Base-by-base conservation (phyloP, 2,329 filamentous ascomycete species). In the Colletotrichum acutatum region DNA sequence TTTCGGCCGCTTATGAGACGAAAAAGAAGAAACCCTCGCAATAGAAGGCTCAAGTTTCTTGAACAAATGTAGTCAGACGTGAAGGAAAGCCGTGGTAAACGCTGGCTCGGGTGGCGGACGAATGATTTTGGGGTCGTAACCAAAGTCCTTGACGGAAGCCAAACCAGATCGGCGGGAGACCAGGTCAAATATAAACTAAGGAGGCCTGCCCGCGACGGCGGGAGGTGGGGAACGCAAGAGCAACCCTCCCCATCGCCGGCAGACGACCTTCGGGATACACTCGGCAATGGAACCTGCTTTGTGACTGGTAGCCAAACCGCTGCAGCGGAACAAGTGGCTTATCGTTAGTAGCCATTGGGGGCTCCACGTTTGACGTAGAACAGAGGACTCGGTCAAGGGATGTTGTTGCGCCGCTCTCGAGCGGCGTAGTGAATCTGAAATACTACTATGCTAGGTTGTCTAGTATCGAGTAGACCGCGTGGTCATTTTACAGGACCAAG, bases 251-350 rank as follows among this genome's bases (percentile, higher is more conserved):
- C 4, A 26, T n/a, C 16, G 22, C 42, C 61, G 30, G 46, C 22
- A 64, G 14, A 64, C 14, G 22, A 37, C 8, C n/a, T 37, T 64
- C 49, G 49, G 61, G 61, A 54, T 64, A 64, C 61, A 54, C 61
- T 64, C 30, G 49, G 61, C n/a, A 54, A 64, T 34, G 30, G 30
- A 26, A 42, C 24, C 4, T 22, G 22, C 22, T 42, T 7, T 42
- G 57, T 60, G 32, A 16, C 32, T 24, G 14, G 22, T 60, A 60
- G 57, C 22, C 57, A 42, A 53, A 34, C 46, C 46, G 16, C 61
- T 53, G 30, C 61, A 28, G 19, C 34, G 22, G 49, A 54, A 54
- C 61, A 16, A 32, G 30, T 14, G 30, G 5, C 14, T 26, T 37
- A n/a, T 26, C 46, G 24, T 26, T 53, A n/a, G 26, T 28, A 22